Evolutionary conservation across 441 rosid genomes (phyloP), one percentile per base, ranked within the genome.

Genomic region (Gossypium gossypioides): DNA sequence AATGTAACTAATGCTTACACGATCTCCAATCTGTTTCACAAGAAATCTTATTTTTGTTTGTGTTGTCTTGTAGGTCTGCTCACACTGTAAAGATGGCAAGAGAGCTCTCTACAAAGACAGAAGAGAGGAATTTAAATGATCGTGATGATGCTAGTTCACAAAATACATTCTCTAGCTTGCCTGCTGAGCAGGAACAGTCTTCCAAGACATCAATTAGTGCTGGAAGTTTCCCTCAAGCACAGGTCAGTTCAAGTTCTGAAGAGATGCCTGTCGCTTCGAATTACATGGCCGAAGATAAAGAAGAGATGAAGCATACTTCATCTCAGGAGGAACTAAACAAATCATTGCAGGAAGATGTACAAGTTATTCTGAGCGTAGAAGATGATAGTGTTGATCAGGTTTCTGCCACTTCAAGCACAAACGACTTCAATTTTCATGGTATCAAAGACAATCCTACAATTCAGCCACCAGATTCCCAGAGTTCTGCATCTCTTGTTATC

Each of bases 141-240:
- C 82, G 69, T 69, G 96, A 92, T 61, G 99, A 92, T 77, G 76
- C 78, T 42, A 79, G 99, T 83, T 91, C 98, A 60, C 96, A 91
- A 76, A 93, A 91, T 81, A 85, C 92, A 13, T 86, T 85, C 78
- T 83, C 98, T 73, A 88, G 93, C 84, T 82, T 94, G 89, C 98
- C 92, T 75, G 91, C 72, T 72, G 98, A 96, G 48, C 96, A 85
- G 64, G 98, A 84, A 76, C 96, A 86, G 83, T 94, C 98, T 66
- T 78, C 79, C 62, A 89, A 88, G 79, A 88, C 99, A 72, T 92
- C 98, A 65, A 84, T 88, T 73, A 91, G 97, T 79, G 80, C 84
- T 78, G 96, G 96, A 81, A 94, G 97, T 92, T 94, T 89, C 72
- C 97, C 96, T 66, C 96, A 85, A 71, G 98, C 82, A 48, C 98